A percentile compares a stretch with the other conserved stretches of the same genome.
phyloP scores from a whole-genome alignment of 164 flowering plant species.

The Piper longum region DNA sequence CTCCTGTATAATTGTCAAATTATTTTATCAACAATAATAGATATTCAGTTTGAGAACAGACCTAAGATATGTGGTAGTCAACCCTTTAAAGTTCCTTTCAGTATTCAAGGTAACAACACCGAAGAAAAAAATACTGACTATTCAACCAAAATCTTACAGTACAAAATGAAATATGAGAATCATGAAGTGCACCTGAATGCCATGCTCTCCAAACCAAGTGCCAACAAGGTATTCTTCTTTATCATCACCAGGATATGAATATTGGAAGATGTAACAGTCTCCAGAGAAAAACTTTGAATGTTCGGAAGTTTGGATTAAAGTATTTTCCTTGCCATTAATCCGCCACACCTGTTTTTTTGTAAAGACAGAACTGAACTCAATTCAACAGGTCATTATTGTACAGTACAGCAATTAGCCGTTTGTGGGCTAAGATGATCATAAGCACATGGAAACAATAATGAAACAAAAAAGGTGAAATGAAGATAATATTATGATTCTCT shows the following conservation, averaged over 20 bases:
- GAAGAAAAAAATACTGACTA: neutral
- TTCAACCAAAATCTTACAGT: neutral
- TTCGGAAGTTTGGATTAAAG: conserved; percentile 52
- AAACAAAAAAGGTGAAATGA: no score
- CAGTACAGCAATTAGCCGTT: no score
- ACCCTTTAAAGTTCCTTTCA: neutral
- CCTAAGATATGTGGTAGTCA: no score
- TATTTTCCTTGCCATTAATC: conserved; percentile 63
- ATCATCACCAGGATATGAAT: conserved; percentile 85
- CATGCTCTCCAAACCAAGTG: conserved; percentile 92
- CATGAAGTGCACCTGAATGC: conserved; percentile 50
- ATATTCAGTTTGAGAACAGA: neutral
- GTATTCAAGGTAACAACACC: neutral
- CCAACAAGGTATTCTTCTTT: conserved; percentile 78
- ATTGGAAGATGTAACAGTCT: conserved; percentile 90
- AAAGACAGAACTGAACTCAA: conserved; percentile 1
- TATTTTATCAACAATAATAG: neutral
- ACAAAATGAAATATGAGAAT: neutral
- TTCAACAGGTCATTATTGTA: no score
- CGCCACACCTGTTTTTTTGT: conserved; percentile 79
- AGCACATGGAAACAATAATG: no score
- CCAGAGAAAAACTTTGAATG: conserved; percentile 88
- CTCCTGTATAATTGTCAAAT: conserved; percentile 30
- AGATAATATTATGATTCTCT: no score
- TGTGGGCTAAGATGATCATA: no score